phyloP scores from a whole-genome alignment of 495 filamentous ascomycete genomes.

The Hypoxylon rickii region DNA sequence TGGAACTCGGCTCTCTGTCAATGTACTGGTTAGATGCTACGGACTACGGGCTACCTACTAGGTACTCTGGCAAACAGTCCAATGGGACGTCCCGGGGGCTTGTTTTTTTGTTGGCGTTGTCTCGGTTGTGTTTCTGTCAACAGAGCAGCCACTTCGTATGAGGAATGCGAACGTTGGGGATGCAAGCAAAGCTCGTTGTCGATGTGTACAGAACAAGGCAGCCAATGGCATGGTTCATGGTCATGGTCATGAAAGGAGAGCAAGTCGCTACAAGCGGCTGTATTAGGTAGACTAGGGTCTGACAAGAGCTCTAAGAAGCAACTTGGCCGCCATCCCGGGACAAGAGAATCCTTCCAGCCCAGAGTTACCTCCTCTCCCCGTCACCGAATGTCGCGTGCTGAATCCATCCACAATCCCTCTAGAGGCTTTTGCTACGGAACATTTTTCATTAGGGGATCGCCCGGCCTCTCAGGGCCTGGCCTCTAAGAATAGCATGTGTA shows the following conservation, averaged over 20 bases:
- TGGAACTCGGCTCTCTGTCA: background rate
- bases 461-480: background rate
- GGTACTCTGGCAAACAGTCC: background rate
- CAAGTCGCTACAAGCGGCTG: too few relatives aligned
- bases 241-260: background rate
- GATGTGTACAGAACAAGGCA: slow-evolving; percentile 7
- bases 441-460: slow-evolving; percentile 10
- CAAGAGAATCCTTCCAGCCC: slow-evolving; percentile 30
- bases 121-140: background rate
- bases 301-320: slow-evolving; percentile 5
- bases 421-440: background rate
- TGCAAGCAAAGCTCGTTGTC: background rate
- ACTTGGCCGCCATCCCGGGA: slow-evolving; percentile 11
- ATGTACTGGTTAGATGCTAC: slow-evolving; percentile 4
- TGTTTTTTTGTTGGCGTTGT: background rate
- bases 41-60: background rate
- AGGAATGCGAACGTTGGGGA: background rate
- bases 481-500: slow-evolving; percentile 24
- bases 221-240: background rate
- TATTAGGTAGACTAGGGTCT: slow-evolving; percentile 9
- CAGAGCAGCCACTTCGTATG: background rate
- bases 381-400: slow-evolving; percentile 14
- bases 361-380: slow-evolving; percentile 5
- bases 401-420: slow-evolving; percentile 25
- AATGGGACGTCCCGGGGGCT: background rate